These are phyloP conservation scores for Rhodotorula toruloides DNA, from an alignment of 768 basidiomycete genomes.

Conservation along the genomic window DNA sequence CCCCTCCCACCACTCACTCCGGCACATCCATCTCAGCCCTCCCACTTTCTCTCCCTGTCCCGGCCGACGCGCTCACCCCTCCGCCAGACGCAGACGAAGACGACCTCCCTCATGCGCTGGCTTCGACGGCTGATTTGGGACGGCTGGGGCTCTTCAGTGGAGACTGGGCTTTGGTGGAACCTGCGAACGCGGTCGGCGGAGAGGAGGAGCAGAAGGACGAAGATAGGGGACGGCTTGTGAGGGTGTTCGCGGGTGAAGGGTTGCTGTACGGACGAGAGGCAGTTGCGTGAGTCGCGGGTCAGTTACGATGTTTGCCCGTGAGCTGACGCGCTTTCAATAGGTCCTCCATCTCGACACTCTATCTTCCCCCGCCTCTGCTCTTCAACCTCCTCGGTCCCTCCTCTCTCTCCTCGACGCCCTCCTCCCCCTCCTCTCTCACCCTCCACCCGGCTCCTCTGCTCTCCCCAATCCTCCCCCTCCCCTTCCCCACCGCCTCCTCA, in stretches of 20 bases:
- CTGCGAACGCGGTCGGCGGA: conserved; percentile 1
- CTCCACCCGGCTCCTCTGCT: conserved; percentile 1
- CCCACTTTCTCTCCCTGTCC: conserved; percentile 8
- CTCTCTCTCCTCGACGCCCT: background rate
- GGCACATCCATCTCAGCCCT: background rate
- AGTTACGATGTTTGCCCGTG: background rate
- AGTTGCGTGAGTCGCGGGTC: background rate
- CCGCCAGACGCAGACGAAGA: conserved; percentile 31
- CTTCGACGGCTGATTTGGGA: conserved; percentile 24
- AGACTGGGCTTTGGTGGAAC: conserved; percentile 35
- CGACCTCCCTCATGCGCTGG: conserved; percentile 21
- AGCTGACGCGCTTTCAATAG: background rate
- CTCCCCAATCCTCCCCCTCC: conserved; percentile 6
- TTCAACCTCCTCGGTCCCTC: conserved; percentile 24
- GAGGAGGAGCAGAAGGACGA: background rate
- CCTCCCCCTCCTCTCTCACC: background rate
- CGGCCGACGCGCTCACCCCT: conserved; percentile 20
- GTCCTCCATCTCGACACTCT: background rate
- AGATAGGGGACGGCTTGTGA: conserved; percentile 12
- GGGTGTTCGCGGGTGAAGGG: conserved; percentile 29
- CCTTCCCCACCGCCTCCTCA: conserved; percentile 61
- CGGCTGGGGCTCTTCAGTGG: conserved; percentile 39
- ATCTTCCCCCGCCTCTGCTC: conserved; percentile 20
- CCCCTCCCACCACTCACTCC: background rate
- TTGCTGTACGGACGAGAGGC: background rate